phyloP scores from a whole-genome alignment of 2,329 filamentous ascomycete genomes.

The Colletotrichum neosansevieriae region DNA sequence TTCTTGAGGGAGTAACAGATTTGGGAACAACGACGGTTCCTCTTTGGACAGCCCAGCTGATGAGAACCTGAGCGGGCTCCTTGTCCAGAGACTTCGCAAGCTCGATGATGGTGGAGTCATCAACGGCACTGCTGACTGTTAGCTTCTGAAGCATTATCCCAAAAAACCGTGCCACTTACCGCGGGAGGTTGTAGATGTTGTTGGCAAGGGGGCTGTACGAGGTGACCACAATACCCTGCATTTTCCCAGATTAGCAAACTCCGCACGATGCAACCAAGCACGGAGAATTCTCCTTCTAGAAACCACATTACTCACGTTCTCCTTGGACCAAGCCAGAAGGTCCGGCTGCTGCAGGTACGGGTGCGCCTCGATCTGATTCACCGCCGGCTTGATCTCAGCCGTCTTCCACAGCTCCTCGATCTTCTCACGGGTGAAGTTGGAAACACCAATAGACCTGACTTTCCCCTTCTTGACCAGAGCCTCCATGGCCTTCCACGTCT shows the following conservation, averaged over 20 bases:
- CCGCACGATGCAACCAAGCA: slow-evolving; percentile 14
- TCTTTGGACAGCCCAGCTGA: slow-evolving; percentile 66
- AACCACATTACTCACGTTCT: slow-evolving; percentile 40
- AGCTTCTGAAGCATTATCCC: background rate
- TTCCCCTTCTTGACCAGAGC: slow-evolving; percentile 65
- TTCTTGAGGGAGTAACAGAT: slow-evolving; percentile 64
- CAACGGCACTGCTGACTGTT: slow-evolving; percentile 54
- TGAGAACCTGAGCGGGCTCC: slow-evolving; percentile 64
- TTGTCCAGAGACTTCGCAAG: slow-evolving; percentile 65
- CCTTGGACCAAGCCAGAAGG: slow-evolving; percentile 65
- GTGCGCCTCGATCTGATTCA: slow-evolving; percentile 66
- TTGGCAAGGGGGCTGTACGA: slow-evolving; percentile 75
- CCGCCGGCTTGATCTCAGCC: slow-evolving; percentile 60
- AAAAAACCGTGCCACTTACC: slow-evolving; percentile 3
- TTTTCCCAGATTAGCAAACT: slow-evolving; percentile 16
- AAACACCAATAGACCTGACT: slow-evolving; percentile 68
- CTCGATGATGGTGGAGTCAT: slow-evolving; percentile 62
- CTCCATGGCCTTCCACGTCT: slow-evolving; percentile 75
- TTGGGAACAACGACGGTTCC: slow-evolving; percentile 67
- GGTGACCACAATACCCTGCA: slow-evolving; percentile 61
- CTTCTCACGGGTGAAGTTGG: slow-evolving; percentile 67
- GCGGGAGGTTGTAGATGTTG: slow-evolving; percentile 53
- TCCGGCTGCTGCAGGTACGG: slow-evolving; percentile 61
- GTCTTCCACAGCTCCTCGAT: slow-evolving; percentile 63
- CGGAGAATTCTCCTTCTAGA: background rate